Conservation (phyloP, 192 early-diverging fungal species). For the Coemansia sp. region DNA sequence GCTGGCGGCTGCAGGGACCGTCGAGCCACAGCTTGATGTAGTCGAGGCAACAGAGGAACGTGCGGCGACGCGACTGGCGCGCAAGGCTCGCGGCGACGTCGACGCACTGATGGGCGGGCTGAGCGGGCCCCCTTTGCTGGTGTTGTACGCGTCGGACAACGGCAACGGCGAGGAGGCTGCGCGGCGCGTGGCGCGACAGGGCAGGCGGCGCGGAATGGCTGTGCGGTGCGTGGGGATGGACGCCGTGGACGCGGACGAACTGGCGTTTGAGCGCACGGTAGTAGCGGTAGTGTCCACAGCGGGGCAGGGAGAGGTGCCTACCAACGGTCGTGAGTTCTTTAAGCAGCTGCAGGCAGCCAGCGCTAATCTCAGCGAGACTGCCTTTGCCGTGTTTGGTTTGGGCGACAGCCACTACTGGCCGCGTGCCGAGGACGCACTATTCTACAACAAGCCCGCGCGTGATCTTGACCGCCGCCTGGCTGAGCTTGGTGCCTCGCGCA, state of each 20-base stretch:
- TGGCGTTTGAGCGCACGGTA: conserved; percentile 75
- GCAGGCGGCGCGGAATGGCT: conserved; percentile 79
- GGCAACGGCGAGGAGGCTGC: conserved; percentile 83
- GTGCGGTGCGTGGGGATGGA: conserved; percentile 80
- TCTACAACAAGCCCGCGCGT: conserved; percentile 90
- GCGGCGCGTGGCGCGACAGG: conserved; percentile 79
- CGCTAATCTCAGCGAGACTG: conserved; percentile 62
- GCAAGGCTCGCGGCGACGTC: conserved; percentile 66
- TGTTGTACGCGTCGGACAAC: conserved; percentile 90
- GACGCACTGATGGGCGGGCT: conserved; percentile 69
- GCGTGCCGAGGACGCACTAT: conserved; percentile 81
- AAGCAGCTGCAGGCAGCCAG: conserved; percentile 66
- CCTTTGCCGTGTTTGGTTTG: conserved; percentile 83
- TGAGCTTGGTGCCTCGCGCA: conserved; percentile 67
- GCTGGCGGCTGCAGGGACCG: conserved; percentile 70
- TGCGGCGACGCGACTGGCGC: conserved; percentile 56
- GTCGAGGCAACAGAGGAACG: conserved; percentile 65
- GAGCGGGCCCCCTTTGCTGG: conserved; percentile 72
- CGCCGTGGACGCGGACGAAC: conserved; percentile 75
- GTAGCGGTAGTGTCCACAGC: conserved; percentile 82
- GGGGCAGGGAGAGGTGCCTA: conserved; percentile 96
- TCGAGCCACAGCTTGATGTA: conserved; percentile 63
- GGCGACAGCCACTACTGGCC: conserved; percentile 99
- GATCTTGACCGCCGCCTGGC: conserved; percentile 79
- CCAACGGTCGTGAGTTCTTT: conserved; percentile 87